These are phyloP conservation scores for Salinomyces thailandicus DNA, from an alignment of 2,329 filamentous ascomycete species.

Conservation along the genomic window DNA sequence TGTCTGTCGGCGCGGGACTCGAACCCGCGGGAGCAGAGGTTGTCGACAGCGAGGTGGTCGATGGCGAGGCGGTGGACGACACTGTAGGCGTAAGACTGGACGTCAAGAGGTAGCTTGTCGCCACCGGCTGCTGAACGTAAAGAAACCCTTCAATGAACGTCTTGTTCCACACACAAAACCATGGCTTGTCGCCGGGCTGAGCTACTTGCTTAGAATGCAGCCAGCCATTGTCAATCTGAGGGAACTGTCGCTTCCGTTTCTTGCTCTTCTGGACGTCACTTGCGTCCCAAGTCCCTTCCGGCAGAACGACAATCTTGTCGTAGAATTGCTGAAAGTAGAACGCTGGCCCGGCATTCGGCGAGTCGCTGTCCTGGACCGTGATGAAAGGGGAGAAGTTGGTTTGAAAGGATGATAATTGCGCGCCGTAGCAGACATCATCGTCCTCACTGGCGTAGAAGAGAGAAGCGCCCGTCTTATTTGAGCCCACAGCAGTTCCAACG, in stretches of 20 bases:
- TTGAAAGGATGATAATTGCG: constrained; percentile 43
- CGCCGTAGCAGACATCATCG: constrained; percentile 45
- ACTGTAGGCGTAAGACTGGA: constrained; percentile 5
- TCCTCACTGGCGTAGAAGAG: constrained; percentile 20
- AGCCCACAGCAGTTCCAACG: constrained; percentile 14
- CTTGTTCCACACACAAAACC: constrained; percentile 61
- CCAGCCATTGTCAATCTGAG: constrained; percentile 13
- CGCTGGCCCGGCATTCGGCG: constrained; percentile 48
- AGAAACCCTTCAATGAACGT: constrained; percentile 59
- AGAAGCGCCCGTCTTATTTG: constrained; percentile 17
- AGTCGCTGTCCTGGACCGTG: constrained; percentile 48
- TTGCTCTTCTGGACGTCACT: neutral
- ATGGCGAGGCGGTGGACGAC: constrained; percentile 1
- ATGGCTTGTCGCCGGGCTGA: constrained; percentile 50
- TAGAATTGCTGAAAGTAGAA: constrained; percentile 53
- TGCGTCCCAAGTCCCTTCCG: constrained; percentile 17
- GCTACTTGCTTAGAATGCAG: constrained; percentile 33
- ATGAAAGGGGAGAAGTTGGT: constrained; percentile 34
- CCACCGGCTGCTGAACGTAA: constrained; percentile 47
- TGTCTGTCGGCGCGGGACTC: constrained; percentile 3
- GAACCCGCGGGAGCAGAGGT: constrained; percentile 6
- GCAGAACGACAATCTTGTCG: constrained; percentile 53
- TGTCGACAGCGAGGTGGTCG: constrained; percentile 8
- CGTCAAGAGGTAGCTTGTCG: constrained; percentile 8
- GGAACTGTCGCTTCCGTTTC: constrained; percentile 14